Conservation (phyloP, 2,329 filamentous ascomycete species). For the Stagonosporopsis chrysanthemi region DNA sequence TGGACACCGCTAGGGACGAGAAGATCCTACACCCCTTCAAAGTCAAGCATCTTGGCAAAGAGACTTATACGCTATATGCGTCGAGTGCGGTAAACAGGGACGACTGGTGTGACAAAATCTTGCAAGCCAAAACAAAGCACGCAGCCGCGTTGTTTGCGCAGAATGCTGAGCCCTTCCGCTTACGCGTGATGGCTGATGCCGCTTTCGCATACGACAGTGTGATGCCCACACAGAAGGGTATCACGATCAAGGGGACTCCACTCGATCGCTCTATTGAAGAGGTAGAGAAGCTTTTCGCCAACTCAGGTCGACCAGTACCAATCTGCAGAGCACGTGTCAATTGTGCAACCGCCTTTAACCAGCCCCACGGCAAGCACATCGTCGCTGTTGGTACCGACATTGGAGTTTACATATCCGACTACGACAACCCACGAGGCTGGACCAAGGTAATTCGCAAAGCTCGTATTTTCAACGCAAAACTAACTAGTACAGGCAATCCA, state of each 20-base stretch:
- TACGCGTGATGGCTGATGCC: constrained; percentile 90
- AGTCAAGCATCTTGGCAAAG: constrained; percentile 93
- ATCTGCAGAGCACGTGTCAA: constrained; percentile 89
- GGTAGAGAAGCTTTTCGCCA: constrained; percentile 76
- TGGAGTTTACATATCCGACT: constrained; percentile 89
- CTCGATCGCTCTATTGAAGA: constrained; percentile 90
- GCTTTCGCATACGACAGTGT: constrained; percentile 84
- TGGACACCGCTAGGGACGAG: constrained; percentile 71
- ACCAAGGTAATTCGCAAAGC: constrained; percentile 69
- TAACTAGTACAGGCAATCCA: constrained; percentile 71
- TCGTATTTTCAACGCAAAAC: not conserved
- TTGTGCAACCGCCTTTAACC: constrained; percentile 88
- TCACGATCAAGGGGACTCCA: constrained; percentile 88
- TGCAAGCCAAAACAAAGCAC: constrained; percentile 92
- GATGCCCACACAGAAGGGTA: constrained; percentile 61
- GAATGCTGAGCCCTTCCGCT: constrained; percentile 92
- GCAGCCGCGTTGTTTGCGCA: constrained; percentile 87
- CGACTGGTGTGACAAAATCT: constrained; percentile 93
- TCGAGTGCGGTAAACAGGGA: constrained; percentile 75
- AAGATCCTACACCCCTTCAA: constrained; percentile 89
- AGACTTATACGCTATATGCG: constrained; percentile 90
- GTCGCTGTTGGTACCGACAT: constrained; percentile 95
- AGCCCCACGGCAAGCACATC: constrained; percentile 81
- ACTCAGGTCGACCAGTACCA: constrained; percentile 72
- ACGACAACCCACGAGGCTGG: constrained; percentile 91